Conservation (phyloP, 2,329 filamentous ascomycete species). For the Elsinoe australis region DNA sequence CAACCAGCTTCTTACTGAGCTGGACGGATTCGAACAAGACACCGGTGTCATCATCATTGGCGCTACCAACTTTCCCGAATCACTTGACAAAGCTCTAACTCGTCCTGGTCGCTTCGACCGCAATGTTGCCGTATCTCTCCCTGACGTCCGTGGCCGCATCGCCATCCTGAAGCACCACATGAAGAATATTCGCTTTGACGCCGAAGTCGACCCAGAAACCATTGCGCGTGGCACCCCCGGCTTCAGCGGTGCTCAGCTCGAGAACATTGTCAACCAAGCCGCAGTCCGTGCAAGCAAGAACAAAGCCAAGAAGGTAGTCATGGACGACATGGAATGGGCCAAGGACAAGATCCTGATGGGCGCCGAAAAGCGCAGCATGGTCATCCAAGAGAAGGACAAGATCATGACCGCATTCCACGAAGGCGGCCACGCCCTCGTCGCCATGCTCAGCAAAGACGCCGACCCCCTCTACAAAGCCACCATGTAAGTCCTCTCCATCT, state of each 20-base stretch:
- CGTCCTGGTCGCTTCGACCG: slow-evolving; percentile 93
- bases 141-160: slow-evolving; percentile 86
- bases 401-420: slow-evolving; percentile 94
- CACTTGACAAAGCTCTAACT: slow-evolving; percentile 89
- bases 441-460: slow-evolving; percentile 68
- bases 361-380: slow-evolving; percentile 78
- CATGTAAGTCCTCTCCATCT: slow-evolving; percentile 40
- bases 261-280: slow-evolving; percentile 94
- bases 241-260: slow-evolving; percentile 89
- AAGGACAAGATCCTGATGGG: slow-evolving; percentile 99
- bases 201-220: slow-evolving; percentile 73
- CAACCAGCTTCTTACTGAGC: slow-evolving; percentile 91
- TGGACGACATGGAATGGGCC: slow-evolving; percentile 87
- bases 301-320: slow-evolving; percentile 65
- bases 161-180: slow-evolving; percentile 91
- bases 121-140: slow-evolving; percentile 78
- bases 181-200: slow-evolving; percentile 74
- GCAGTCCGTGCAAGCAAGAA: slow-evolving; percentile 89
- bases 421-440: slow-evolving; percentile 87
- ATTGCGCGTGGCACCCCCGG: slow-evolving; percentile 84
- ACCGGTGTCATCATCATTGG: slow-evolving; percentile 92
- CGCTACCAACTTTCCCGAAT: slow-evolving; percentile 90
- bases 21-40: slow-evolving; percentile 93
- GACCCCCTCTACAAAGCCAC: slow-evolving; percentile 92
- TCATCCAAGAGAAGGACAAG: slow-evolving; percentile 90